phyloP scores from a whole-genome alignment of 306 rosid genomes.

The Vigna reflexopilosa region DNA sequence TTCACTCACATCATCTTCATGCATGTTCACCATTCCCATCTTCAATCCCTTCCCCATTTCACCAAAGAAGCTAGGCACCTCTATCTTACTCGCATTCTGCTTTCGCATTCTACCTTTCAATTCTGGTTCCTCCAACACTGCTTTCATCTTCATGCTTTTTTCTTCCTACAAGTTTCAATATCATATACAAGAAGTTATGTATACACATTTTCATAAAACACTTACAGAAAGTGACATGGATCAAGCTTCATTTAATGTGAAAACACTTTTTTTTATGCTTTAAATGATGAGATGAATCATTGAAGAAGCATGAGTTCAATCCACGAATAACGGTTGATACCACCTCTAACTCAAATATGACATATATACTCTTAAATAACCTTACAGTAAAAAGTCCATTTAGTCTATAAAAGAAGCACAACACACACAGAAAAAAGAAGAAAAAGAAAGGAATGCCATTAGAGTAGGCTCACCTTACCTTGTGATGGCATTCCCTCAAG shows the following conservation, averaged over 20 bases:
- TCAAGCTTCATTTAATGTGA: neutral
- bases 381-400: too few species aligned
- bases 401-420: too few species aligned
- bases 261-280: too few species aligned
- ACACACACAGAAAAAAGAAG: neutral
- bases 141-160: slow-evolving; percentile 65
- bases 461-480: slow-evolving; percentile 92
- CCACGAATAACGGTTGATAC: too few species aligned
- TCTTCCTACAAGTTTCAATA: slow-evolving; percentile 49
- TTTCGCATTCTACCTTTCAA: slow-evolving; percentile 32
- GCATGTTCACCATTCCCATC: slow-evolving; percentile 87
- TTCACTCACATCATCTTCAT: slow-evolving; percentile 62
- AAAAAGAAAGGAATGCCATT: slow-evolving; percentile 12
- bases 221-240: neutral
- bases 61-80: slow-evolving; percentile 63
- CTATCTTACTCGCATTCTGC: slow-evolving; percentile 54
- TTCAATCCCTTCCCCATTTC: slow-evolving; percentile 63
- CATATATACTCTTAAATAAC: too few species aligned
- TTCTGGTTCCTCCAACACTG: slow-evolving; percentile 58
- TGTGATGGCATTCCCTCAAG: slow-evolving; percentile 77
- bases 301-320: too few species aligned
- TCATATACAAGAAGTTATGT: neutral
- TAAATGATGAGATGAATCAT: too few species aligned
- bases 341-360: too few species aligned
- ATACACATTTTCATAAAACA: neutral